Evolutionary conservation across 768 basidiomycete species (phyloP), one percentile per base, ranked within the genome.

Genomic region (Amylocystis lapponica): DNA sequence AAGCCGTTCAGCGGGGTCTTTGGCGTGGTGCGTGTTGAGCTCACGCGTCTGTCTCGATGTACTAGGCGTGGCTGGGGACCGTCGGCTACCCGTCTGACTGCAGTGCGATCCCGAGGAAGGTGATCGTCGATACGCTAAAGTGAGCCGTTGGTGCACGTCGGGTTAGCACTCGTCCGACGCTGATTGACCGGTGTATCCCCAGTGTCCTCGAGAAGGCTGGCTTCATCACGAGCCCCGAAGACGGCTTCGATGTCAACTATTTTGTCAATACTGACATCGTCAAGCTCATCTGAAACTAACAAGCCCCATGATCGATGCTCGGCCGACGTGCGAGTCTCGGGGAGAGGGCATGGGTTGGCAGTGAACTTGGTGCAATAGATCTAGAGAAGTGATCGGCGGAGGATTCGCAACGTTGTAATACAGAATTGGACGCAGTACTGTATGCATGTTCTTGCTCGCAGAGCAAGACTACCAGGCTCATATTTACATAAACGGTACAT

Each of bases 201-300:
- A 91, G 89, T 38, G 71, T 83, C 16, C 73, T 94, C 17, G 75
- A 81, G 54, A 78, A 82, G 55, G 88, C 90, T 4, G 85, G 87
- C 5, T 86, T 85, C 9, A 74, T 91, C 36, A 75, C 73, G 50
- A 60, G 62, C 10, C 72, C 78, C 10, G 71, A 69, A 29, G 73
- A 70, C 7, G 80, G 75, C 2, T 81, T 81, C 58, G 57, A 74
- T 19, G 54, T 79, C n/a, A 62, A 60, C 4, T 53, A 71, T 25
- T 89, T 89, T 51, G 69, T 88, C 20, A 70, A 78, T 47, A 60
- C 59, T 4, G 64, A 70, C n/a, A 64, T 85, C 20, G 81, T 66
- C 6, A 74, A 61, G 45, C 59, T 82, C 51, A 66, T 61, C 14
- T 81, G 16, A 34, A 5, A 17, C 31, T 17, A 14, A 17, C 6